phyloP scores from a whole-genome alignment of 2,329 filamentous ascomycete species.

The Colletotrichum orchidophilum region DNA sequence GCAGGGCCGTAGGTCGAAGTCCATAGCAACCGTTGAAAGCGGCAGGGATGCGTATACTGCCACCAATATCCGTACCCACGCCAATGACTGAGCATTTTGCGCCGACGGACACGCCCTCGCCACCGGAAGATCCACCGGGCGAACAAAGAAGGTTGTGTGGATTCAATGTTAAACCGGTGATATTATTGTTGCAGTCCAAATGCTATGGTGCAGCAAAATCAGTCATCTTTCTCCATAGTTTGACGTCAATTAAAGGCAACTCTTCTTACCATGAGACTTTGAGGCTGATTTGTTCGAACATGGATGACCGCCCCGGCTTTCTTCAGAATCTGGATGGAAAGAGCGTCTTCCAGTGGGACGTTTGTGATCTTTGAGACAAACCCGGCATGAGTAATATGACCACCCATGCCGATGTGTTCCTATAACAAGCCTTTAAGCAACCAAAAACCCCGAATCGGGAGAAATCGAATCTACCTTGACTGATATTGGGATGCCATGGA shows the following conservation, averaged over 20 bases:
- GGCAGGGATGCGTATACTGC: slow-evolving; percentile 62
- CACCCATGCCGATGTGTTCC: slow-evolving; percentile 41
- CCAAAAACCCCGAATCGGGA: neutral
- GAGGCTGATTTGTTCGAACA: slow-evolving; percentile 65
- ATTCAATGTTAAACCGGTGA: slow-evolving; percentile 69
- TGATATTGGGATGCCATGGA: slow-evolving; percentile 72
- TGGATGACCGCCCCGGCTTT: slow-evolving; percentile 62
- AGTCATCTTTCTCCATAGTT: neutral
- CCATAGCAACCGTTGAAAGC: slow-evolving; percentile 67
- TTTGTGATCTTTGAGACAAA: slow-evolving; percentile 70
- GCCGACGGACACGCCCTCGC: slow-evolving; percentile 70
- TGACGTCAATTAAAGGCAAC: slow-evolving; percentile 55
- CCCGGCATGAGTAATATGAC: slow-evolving; percentile 67
- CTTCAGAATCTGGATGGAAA: slow-evolving; percentile 52
- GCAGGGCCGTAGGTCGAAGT: slow-evolving; percentile 64
- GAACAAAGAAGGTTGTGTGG: slow-evolving; percentile 67
- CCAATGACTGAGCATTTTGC: slow-evolving; percentile 68
- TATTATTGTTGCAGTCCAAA: slow-evolving; percentile 58
- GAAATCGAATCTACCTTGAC: slow-evolving; percentile 76
- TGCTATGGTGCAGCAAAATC: neutral
- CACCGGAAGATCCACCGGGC: slow-evolving; percentile 72
- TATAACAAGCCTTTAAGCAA: neutral
- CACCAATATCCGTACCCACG: slow-evolving; percentile 70
- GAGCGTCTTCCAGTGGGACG: slow-evolving; percentile 56
- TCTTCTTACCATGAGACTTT: slow-evolving; percentile 75